Conservation (phyloP, 2,329 filamentous ascomycete species). For the Lachnellula cervina region DNA sequence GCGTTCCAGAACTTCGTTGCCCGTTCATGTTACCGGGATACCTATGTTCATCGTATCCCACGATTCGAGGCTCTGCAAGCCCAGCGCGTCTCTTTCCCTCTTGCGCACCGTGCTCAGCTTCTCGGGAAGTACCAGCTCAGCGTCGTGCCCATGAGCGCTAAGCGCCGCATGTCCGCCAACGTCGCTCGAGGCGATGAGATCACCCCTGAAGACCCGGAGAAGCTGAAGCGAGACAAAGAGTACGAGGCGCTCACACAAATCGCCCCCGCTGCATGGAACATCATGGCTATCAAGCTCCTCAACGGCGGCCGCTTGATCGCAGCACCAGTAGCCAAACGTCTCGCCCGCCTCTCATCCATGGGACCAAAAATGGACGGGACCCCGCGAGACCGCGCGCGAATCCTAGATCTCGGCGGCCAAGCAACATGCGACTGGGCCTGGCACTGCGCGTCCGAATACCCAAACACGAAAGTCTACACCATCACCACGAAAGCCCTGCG, state of each 20-base stretch:
- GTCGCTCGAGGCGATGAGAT: slow-evolving; percentile 68
- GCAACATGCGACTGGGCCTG: slow-evolving; percentile 91
- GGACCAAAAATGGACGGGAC: slow-evolving; percentile 40
- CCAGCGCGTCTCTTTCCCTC: slow-evolving; percentile 67
- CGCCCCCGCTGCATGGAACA: slow-evolving; percentile 55
- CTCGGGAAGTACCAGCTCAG: slow-evolving; percentile 80
- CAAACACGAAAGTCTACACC: slow-evolving; percentile 81
- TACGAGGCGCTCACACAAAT: slow-evolving; percentile 73
- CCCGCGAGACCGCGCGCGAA: slow-evolving; percentile 52
- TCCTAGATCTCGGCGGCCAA: slow-evolving; percentile 84
- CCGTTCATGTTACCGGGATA: slow-evolving; percentile 62
- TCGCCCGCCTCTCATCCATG: slow-evolving; percentile 50
- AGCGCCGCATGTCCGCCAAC: slow-evolving; percentile 66
- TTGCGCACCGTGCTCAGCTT: slow-evolving; percentile 73
- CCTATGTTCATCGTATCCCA: slow-evolving; percentile 77
- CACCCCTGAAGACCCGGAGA: slow-evolving; percentile 57
- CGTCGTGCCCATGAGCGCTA: slow-evolving; percentile 62
- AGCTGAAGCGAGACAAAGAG: slow-evolving; percentile 68
- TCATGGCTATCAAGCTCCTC: slow-evolving; percentile 55
- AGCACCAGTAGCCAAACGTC: slow-evolving; percentile 58
- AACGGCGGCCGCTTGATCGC: slow-evolving; percentile 62
- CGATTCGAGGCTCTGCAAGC: slow-evolving; percentile 87
- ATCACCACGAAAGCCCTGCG: slow-evolving; percentile 70
- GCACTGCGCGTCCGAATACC: slow-evolving; percentile 83
- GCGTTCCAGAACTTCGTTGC: slow-evolving; percentile 75